Percentiles rank a stretch among this genome's conserved stretches.
Evolutionary conservation across 1,284 basidiomycete genomes (phyloP).

Genomic region (Ceratobasidium sp.): DNA sequence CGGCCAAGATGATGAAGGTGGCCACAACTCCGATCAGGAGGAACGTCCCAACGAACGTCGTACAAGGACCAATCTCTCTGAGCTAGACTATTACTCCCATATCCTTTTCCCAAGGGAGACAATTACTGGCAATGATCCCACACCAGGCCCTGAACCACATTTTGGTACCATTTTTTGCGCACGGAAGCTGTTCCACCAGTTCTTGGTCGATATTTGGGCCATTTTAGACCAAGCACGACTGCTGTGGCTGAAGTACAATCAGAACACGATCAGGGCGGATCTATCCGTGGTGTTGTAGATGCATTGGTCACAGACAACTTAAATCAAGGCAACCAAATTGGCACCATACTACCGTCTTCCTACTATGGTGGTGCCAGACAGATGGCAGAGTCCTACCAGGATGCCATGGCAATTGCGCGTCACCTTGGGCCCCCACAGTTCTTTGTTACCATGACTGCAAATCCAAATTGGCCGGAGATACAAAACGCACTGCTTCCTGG

Average conservation of each 20-base stretch:
- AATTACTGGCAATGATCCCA: too few species aligned
- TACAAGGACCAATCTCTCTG: conserved; percentile 21
- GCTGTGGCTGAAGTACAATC: conserved; percentile 56
- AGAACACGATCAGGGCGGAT: conserved; percentile 59
- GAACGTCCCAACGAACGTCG: neutral
- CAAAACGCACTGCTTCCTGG: conserved; percentile 59
- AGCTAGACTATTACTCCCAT: conserved; percentile 54
- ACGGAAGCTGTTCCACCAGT: conserved; percentile 62
- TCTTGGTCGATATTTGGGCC: conserved; percentile 58
- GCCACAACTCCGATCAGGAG: neutral
- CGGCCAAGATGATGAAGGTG: conserved; percentile 25
- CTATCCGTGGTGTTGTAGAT: conserved; percentile 59
- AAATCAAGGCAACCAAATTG: conserved; percentile 56
- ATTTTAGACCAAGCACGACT: conserved; percentile 55
- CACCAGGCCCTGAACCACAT: too few species aligned
- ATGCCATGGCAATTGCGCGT: conserved; percentile 63
- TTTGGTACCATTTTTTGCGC: conserved; percentile 56
- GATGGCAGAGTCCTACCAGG: conserved; percentile 63
- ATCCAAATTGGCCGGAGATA: conserved; percentile 58
- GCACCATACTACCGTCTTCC: conserved; percentile 61
- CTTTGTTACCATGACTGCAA: too few species aligned
- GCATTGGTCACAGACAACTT: conserved; percentile 31
- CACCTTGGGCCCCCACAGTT: conserved; percentile 20
- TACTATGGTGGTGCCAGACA: conserved; percentile 60
- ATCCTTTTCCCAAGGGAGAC: conserved; percentile 53